phyloP scores from a whole-genome alignment of 2,329 filamentous ascomycete species.

The Neocatenulostroma microsporum region DNA sequence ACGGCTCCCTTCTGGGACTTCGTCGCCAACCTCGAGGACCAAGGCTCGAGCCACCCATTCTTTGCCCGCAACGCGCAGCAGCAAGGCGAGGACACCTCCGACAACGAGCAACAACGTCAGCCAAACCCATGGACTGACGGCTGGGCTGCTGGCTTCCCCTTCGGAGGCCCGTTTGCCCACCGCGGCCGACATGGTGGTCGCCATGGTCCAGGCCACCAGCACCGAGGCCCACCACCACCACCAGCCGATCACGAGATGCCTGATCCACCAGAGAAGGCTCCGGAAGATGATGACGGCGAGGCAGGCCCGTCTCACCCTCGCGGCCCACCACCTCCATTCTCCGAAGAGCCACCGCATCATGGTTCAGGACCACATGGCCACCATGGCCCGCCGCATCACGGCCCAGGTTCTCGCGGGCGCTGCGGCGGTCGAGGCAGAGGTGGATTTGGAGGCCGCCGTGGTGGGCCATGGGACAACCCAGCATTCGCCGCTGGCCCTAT shows the following conservation, averaged over 20 bases:
- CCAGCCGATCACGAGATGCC: too few relatives aligned
- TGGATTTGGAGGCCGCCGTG: slow-evolving; percentile 13
- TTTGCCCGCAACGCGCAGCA: slow-evolving; percentile 31
- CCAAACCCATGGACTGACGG: slow-evolving; percentile 25
- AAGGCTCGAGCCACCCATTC: slow-evolving; percentile 39
- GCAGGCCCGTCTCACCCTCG: slow-evolving; percentile 17
- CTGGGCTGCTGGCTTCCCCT: slow-evolving; percentile 33
- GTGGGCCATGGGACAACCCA: slow-evolving; percentile 5
- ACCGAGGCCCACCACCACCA: too few relatives aligned
- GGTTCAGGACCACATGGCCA: slow-evolving; percentile 15
- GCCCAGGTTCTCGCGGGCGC: slow-evolving; percentile 24
- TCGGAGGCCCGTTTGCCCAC: slow-evolving; percentile 23
- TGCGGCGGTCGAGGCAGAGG: slow-evolving; percentile 19
- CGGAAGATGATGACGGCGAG: too few relatives aligned
- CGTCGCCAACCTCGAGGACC: slow-evolving; percentile 43
- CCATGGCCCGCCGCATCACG: too few relatives aligned
- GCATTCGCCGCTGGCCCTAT: slow-evolving; percentile 10
- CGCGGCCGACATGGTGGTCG: slow-evolving; percentile 15
- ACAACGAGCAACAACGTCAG: slow-evolving; percentile 1
- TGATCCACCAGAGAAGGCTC: too few relatives aligned
- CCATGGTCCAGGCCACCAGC: slow-evolving; percentile 16
- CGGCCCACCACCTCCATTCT: slow-evolving; percentile 18
- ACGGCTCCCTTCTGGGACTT: slow-evolving; percentile 51
- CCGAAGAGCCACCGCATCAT: too few relatives aligned
- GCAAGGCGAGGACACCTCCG: slow-evolving; percentile 15